phyloP scores from a whole-genome alignment of 495 filamentous ascomycete genomes.

The Pseudoneurospora amorphoporcata region DNA sequence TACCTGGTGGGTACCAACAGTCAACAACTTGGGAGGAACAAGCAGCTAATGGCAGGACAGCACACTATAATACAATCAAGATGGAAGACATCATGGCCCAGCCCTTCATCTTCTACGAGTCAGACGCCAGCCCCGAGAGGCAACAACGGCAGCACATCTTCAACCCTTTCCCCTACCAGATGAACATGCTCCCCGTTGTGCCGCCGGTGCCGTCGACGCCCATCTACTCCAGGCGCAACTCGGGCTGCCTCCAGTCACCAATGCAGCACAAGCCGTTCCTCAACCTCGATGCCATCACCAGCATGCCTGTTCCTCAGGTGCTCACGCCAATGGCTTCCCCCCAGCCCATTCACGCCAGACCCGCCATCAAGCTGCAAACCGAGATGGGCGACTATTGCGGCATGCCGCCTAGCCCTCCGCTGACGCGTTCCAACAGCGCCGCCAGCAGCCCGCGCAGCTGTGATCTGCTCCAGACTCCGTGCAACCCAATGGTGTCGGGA shows the following conservation, averaged over 20 bases:
- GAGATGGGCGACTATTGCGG: slow-evolving; percentile 57
- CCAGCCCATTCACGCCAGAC: slow-evolving; percentile 59
- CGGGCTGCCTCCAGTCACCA: slow-evolving; percentile 46
- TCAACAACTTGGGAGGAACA: slow-evolving; percentile 9
- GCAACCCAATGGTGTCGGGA: slow-evolving; percentile 68
- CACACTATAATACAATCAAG: slow-evolving; percentile 5
- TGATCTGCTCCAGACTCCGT: slow-evolving; percentile 69
- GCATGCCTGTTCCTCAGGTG: slow-evolving; percentile 40
- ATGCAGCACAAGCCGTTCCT: slow-evolving; percentile 51
- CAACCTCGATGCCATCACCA: slow-evolving; percentile 11
- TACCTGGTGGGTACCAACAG: slow-evolving; percentile 17
- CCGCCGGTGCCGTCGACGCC: slow-evolving; percentile 51
- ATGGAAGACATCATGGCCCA: slow-evolving; percentile 50
- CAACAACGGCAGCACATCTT: slow-evolving; percentile 77
- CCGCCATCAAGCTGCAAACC: slow-evolving; percentile 69
- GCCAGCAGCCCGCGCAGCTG: slow-evolving; percentile 80
- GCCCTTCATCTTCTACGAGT: slow-evolving; percentile 87
- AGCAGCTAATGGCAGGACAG: slow-evolving; percentile 5
- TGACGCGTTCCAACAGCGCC: slow-evolving; percentile 72
- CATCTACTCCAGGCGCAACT: slow-evolving; percentile 67
- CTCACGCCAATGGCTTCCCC: slow-evolving; percentile 74
- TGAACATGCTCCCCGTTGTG: slow-evolving; percentile 41
- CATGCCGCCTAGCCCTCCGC: slow-evolving; percentile 76
- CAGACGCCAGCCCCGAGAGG: slow-evolving; percentile 63
- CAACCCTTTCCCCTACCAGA: slow-evolving; percentile 49